A percentile compares a stretch with the other conserved stretches of the same genome.
Conservation (phyloP, 331 rosid genomes). For the Quercus tomentella region DNA sequence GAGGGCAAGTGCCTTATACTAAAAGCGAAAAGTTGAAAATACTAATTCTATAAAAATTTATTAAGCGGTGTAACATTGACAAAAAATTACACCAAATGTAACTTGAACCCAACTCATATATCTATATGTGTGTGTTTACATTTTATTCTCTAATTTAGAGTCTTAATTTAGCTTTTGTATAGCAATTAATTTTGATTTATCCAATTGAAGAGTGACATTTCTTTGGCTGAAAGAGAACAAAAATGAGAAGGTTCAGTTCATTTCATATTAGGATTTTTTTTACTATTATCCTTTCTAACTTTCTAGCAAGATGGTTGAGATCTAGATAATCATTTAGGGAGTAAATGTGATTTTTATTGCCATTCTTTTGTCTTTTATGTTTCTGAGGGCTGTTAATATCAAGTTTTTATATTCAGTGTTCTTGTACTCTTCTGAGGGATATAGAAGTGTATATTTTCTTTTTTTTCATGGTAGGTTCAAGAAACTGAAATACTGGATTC, state of each 20-base stretch:
- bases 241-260: neutral
- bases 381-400: neutral
- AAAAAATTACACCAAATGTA: too few relatives aligned
- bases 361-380: neutral
- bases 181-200: neutral
- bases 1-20: too few relatives aligned
- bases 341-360: neutral
- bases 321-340: neutral
- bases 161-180: neutral
- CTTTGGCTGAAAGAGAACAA: neutral
- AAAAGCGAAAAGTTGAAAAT: too few relatives aligned
- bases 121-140: neutral
- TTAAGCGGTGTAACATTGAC: too few relatives aligned
- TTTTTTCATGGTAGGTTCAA: slow-evolving; percentile 50
- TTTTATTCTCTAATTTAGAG: neutral
- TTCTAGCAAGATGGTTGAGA: neutral
- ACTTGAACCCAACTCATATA: neutral
- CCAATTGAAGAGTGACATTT: neutral
- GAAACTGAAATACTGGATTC: slow-evolving; percentile 71
- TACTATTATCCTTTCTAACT: neutral
- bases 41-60: too few relatives aligned
- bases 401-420: neutral
- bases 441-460: neutral
- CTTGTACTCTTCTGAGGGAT: slow-evolving; percentile 8
- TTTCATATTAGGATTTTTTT: neutral